Base-by-base conservation (phyloP, 768 basidiomycete genomes). In the Tylopilus balloui region DNA sequence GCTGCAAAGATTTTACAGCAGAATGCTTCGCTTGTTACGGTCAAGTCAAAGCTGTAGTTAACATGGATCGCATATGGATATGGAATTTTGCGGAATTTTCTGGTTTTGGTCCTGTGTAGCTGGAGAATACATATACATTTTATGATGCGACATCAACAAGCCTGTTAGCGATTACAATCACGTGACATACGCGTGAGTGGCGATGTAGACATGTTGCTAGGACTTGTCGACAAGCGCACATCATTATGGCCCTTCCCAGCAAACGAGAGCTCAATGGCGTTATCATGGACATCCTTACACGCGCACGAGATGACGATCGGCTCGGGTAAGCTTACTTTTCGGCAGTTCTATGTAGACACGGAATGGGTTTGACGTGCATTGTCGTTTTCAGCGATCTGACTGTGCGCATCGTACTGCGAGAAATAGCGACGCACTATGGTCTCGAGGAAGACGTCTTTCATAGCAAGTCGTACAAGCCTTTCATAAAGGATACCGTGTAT, bases 11-110 rank as follows among this genome's bases (percentile, higher is more conserved):
- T 78, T 42, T 53, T 84, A 42, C 67, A 72, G 45, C 66, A 67
- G 37, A 70, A 71, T 36, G 69, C 63, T 32, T 68, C 71, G 29
- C 49, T 69, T 47, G 65, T 79, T 7, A 64, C 61, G 34, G 48
- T 69, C 25, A 79, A 71, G 65, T 68, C 82, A 25, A 83, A 77
- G 69, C 69, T 84, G 51, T 84, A 64, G 44, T n/a, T n/a, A n/a
- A n/a, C n/a, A n/a, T n/a, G n/a, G n/a, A n/a, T n/a, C n/a, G n/a
- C n/a, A n/a, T n/a, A n/a, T n/a, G n/a, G n/a, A n/a, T n/a, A n/a
- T 51, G 14, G 19, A 45, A 34, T 28, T 24, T 9, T 15, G 8
- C 24, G 4, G 8, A 25, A 32, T 7, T 32, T 7, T 32, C 1
- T 32, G 5, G 15, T 3, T 32, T 15, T 15, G 14, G 32, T n/a